These are phyloP conservation scores for Aspergillus sp. DNA, from an alignment of 2,329 filamentous ascomycete species.

Conservation along the genomic window DNA sequence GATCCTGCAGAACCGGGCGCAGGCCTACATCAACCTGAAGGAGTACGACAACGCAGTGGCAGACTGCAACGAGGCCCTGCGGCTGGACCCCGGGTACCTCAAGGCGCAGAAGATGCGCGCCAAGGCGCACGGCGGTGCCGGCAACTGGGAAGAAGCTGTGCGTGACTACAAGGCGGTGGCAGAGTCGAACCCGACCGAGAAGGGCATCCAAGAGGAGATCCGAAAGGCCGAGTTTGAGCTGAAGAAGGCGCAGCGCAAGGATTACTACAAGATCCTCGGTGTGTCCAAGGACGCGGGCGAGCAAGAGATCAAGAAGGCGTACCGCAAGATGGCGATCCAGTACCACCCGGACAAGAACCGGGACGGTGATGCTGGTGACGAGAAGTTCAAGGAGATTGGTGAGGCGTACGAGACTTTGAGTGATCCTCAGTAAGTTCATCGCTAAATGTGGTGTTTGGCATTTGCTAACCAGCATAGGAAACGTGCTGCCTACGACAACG, in stretches of 20 bases:
- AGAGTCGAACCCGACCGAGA: constrained; percentile 80
- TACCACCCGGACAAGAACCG: constrained; percentile 98
- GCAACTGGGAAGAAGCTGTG: constrained; percentile 89
- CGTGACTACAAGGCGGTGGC: constrained; percentile 84
- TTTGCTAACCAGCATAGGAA: constrained; percentile 59
- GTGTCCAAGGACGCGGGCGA: constrained; percentile 84
- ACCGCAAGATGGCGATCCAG: constrained; percentile 89
- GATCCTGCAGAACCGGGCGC: constrained; percentile 87
- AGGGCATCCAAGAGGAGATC: constrained; percentile 78
- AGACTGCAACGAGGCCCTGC: constrained; percentile 82
- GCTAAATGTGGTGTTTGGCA: constrained; percentile 2
- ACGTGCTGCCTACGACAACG: constrained; percentile 85
- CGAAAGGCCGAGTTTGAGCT: constrained; percentile 89
- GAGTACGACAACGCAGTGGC: constrained; percentile 77
- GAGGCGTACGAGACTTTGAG: constrained; percentile 96
- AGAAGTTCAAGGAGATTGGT: constrained; percentile 95
- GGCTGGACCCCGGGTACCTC: constrained; percentile 78
- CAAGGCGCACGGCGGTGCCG: constrained; percentile 80
- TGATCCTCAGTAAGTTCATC: constrained; percentile 75
- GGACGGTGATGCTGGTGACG: constrained; percentile 73
- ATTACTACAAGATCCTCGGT: constrained; percentile 97
- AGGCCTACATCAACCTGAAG: constrained; percentile 78
- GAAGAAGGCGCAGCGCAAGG: constrained; percentile 96
- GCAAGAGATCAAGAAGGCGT: constrained; percentile 90
- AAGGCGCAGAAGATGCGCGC: constrained; percentile 95